Base-by-base conservation (phyloP, 2,329 filamentous ascomycete genomes). In the Sarocladium kiliense region DNA sequence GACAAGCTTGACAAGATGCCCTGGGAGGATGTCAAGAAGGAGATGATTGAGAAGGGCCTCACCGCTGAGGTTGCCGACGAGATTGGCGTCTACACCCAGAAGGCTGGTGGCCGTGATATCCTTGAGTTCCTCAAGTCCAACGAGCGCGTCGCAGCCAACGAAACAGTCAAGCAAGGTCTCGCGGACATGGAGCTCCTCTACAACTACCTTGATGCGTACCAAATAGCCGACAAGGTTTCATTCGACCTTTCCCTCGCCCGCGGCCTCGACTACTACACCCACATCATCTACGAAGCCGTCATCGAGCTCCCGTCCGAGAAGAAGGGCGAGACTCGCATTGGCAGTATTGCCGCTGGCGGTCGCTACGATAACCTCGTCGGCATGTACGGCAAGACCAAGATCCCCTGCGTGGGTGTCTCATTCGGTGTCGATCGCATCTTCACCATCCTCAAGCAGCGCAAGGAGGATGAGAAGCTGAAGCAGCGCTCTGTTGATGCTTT, bases 351-450 rank as follows among this genome's bases (percentile, higher is more conserved):
- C 44, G 92, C 91, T 3, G 92, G 91, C 66, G 91, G 91, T 44
- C 87, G 92, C 58, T 97, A 97, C 71, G 93, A 97, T 71, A 87
- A 94, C 67, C 81, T 97, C 3, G 93, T 97, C 4, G 89, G 89
- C 73, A 96, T 96, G 90, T 97, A 96, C 77, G 87, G 87, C 64
- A 93, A 92, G 74, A 82, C 77, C 21, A 86, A 92, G 67, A 91
- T 97, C 55, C 93, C 71, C 19, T 75, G 71, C 53, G 70, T 73
- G 10, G 69, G 70, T 54, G 89, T 96, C 62, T 96, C 92, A 1
- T 97, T 97, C 66, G 93, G 93, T 55, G 90, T 97, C 50, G 93
- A 97, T 71, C 87, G 93, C 63, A 97, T 97, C 66, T 96, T 96
- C 74, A 91, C 88, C 63, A 92, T 97, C 66, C 90, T 87, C 60